phyloP scores from a whole-genome alignment of 2,329 filamentous ascomycete genomes.

The Hypoxylon sp. region DNA sequence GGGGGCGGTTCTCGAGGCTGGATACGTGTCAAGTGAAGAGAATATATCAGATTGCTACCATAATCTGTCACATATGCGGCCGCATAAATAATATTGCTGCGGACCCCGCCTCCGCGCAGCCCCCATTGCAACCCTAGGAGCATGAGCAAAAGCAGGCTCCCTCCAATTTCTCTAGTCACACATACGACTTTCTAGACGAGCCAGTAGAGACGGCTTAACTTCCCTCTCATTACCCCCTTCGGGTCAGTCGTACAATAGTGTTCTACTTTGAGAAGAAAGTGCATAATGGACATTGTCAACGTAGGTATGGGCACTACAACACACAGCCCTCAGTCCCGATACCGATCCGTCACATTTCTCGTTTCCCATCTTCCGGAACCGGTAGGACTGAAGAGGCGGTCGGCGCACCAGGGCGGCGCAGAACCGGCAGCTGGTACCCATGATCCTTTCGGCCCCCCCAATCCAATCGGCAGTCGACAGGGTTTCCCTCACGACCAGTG shows the following conservation, averaged over 20 bases:
- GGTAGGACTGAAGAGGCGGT: background rate
- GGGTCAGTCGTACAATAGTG: background rate
- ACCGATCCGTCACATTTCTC: background rate
- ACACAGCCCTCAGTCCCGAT: background rate
- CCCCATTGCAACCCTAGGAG: conserved; percentile 31
- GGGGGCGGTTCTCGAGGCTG: background rate
- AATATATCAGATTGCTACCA: conserved; percentile 28
- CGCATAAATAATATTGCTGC: conserved; percentile 33
- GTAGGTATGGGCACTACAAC: background rate
- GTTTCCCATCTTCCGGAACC: conserved; percentile 17
- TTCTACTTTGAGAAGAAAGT: conserved; percentile 3
- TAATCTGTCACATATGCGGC: conserved; percentile 4
- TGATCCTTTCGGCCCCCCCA: conserved; percentile 31
- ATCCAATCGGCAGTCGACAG: conserved; percentile 19
- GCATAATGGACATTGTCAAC: background rate
- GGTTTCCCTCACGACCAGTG: conserved; percentile 4
- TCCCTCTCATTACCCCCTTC: background rate
- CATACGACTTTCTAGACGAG: background rate
- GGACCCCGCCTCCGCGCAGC: conserved; percentile 39
- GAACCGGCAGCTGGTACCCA: conserved; percentile 1
- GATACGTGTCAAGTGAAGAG: conserved; percentile 9
- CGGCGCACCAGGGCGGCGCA: conserved; percentile 25
- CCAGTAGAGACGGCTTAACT: background rate
- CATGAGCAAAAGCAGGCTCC: conserved; percentile 21
- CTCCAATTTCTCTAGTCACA: conserved; percentile 3